A percentile compares a stretch with the other conserved stretches of the same genome.
phyloP scores from a whole-genome alignment of 2,329 filamentous ascomycete species.

The Fusarium scirpi region DNA sequence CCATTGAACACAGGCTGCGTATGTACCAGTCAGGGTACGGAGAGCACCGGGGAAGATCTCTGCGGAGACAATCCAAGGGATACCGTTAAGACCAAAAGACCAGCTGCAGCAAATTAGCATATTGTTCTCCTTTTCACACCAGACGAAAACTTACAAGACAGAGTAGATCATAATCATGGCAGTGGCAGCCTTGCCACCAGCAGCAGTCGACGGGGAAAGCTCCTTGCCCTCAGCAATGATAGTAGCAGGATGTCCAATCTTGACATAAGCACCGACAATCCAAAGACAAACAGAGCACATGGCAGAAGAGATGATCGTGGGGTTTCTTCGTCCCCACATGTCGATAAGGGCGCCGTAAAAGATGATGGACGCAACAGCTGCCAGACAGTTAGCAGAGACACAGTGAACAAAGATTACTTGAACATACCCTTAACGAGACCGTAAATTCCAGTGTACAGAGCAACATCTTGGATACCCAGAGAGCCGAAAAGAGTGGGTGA shows the following conservation, averaged over 20 bases:
- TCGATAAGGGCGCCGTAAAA: slow-evolving; percentile 57
- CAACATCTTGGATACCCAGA: slow-evolving; percentile 59
- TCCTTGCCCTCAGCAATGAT: slow-evolving; percentile 58
- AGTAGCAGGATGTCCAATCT: slow-evolving; percentile 61
- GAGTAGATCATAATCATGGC: slow-evolving; percentile 68
- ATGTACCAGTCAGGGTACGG: slow-evolving; percentile 57
- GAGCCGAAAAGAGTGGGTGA: slow-evolving; percentile 57
- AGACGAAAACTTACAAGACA: slow-evolving; percentile 58
- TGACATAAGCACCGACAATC: slow-evolving; percentile 66
- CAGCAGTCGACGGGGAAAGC: slow-evolving; percentile 56
- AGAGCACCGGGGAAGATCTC: slow-evolving; percentile 60
- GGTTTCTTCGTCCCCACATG: slow-evolving; percentile 54
- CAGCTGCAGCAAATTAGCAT: slow-evolving; percentile 47
- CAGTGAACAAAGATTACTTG: accelerated
- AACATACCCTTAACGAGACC: slow-evolving; percentile 56
- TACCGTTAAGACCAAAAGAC: slow-evolving; percentile 60
- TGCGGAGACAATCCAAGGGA: slow-evolving; percentile 59
- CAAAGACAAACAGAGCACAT: slow-evolving; percentile 63
- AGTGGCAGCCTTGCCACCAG: slow-evolving; percentile 64
- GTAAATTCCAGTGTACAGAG: slow-evolving; percentile 64
- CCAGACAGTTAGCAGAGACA: slow-evolving; percentile 1
- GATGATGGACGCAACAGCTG: slow-evolving; percentile 55
- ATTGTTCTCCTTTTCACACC: accelerated
- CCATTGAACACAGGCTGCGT: slow-evolving; percentile 57
- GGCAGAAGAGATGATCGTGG: slow-evolving; percentile 61